phyloP scores from a whole-genome alignment of 2,329 filamentous ascomycete genomes.

The Penicillium sp. region DNA sequence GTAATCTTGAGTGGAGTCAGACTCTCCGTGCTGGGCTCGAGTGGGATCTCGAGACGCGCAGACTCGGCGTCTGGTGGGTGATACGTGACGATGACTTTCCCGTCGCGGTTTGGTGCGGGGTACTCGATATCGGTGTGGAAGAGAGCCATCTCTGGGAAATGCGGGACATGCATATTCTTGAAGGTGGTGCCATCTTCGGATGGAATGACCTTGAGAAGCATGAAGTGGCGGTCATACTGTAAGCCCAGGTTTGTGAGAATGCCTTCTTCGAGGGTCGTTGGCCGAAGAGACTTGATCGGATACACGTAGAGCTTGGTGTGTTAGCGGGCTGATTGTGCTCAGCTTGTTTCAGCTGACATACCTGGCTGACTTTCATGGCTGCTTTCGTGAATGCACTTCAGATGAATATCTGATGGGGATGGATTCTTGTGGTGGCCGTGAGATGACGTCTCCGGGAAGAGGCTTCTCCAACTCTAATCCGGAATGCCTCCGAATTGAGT shows the following conservation, averaged over 20 bases:
- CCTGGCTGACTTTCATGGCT: constrained; percentile 44
- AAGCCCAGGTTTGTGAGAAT: constrained; percentile 65
- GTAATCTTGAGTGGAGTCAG: constrained; percentile 56
- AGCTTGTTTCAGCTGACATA: constrained; percentile 13
- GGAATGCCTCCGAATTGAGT: neutral
- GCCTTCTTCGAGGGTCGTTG: constrained; percentile 57
- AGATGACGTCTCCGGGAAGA: neutral
- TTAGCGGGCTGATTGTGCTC: neutral
- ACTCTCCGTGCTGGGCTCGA: constrained; percentile 53
- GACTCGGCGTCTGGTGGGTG: constrained; percentile 23
- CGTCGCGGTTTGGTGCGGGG: constrained; percentile 17
- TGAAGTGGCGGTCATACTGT: constrained; percentile 68
- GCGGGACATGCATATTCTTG: constrained; percentile 62
- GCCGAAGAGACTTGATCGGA: constrained; percentile 72
- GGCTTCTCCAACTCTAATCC: neutral
- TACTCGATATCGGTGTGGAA: constrained; percentile 61
- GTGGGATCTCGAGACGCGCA: constrained; percentile 55
- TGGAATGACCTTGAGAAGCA: constrained; percentile 60
- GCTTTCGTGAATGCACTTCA: neutral
- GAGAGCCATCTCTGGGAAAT: constrained; percentile 62
- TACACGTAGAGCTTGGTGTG: constrained; percentile 65
- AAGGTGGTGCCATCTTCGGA: constrained; percentile 31
- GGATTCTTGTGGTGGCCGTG: neutral
- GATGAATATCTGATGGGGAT: neutral
- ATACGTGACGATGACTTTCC: constrained; percentile 47